Conservation (phyloP, 2,329 filamentous ascomycete species). For the Helotiales sp. region DNA sequence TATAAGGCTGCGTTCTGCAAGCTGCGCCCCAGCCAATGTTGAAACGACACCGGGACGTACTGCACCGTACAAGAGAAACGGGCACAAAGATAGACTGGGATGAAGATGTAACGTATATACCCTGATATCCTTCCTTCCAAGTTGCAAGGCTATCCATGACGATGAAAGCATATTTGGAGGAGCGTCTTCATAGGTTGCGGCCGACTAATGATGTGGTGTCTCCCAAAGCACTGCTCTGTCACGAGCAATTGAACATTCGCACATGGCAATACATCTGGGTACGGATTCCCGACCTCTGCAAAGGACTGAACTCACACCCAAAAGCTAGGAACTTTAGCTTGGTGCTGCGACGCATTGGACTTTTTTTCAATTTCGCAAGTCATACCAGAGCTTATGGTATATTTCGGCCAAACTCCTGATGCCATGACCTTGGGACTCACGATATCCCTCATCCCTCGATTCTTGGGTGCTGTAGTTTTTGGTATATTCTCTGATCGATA, state of each 20-base stretch:
- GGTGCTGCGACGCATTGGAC: slow-evolving; percentile 77
- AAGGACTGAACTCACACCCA: neutral
- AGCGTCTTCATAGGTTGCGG: too few species aligned
- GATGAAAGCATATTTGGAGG: too few species aligned
- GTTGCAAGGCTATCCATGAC: too few species aligned
- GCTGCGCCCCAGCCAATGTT: too few species aligned
- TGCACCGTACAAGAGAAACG: too few species aligned
- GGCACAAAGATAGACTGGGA: too few species aligned
- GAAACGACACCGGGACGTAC: too few species aligned
- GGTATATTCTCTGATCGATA: slow-evolving; percentile 77
- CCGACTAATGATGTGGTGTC: too few species aligned
- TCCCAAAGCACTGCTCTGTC: too few species aligned
- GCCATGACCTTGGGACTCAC: slow-evolving; percentile 39
- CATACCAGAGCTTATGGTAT: slow-evolving; percentile 75
- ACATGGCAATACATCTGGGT: neutral
- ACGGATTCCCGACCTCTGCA: neutral
- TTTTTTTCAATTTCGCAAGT: slow-evolving; percentile 79
- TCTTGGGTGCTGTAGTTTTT: slow-evolving; percentile 50
- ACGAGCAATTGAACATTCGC: neutral
- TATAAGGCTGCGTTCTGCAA: too few species aligned
- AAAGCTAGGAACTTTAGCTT: neutral
- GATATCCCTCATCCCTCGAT: neutral
- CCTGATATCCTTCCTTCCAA: too few species aligned
- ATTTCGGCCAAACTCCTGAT: slow-evolving; percentile 51
- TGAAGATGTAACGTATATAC: too few species aligned